These are phyloP conservation scores for Cucurbita ficifolia DNA, from an alignment of 306 rosid genomes.

Conservation along the genomic window DNA sequence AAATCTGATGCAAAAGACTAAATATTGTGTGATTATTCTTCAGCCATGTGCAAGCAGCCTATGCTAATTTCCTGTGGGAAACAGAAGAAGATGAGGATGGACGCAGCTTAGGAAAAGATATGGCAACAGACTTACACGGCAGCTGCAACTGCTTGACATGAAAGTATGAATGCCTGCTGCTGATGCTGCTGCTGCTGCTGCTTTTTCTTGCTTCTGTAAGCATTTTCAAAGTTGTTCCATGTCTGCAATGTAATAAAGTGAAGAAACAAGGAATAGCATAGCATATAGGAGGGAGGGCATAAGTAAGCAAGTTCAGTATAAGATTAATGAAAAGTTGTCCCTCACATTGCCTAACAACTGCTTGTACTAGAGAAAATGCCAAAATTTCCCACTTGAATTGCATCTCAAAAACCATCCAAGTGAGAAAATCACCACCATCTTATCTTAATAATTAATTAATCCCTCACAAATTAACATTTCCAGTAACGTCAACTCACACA, in stretches of 20 bases:
- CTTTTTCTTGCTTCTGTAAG: no score
- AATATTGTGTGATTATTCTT: not conserved
- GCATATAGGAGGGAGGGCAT: not conserved
- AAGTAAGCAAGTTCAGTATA: not conserved
- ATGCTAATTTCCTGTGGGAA: constrained; percentile 84
- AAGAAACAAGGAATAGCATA: not conserved
- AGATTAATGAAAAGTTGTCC: not conserved
- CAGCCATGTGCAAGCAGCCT: constrained; percentile 84
- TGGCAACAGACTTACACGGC: constrained; percentile 24
- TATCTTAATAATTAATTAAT: not conserved
- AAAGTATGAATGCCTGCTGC: not conserved
- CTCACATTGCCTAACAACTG: not conserved
- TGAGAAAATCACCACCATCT: constrained; percentile 11
- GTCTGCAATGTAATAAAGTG: not conserved
- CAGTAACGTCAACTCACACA: constrained; percentile 22
- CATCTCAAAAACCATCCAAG: constrained; percentile 52
- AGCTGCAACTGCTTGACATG: constrained; percentile 29
- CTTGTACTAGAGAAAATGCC: constrained; percentile 3
- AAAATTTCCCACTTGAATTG: constrained; percentile 56
- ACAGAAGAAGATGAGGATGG: constrained; percentile 38
- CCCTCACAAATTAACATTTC: constrained; percentile 17
- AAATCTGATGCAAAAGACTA: not conserved
- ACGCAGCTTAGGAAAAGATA: constrained; percentile 1
- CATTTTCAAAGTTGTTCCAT: not conserved
- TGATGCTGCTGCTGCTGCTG: no score